Evolutionary conservation across 129 eudicot genomes (phyloP), one percentile per base, ranked within the genome.

Genomic region (Arctium minus): DNA sequence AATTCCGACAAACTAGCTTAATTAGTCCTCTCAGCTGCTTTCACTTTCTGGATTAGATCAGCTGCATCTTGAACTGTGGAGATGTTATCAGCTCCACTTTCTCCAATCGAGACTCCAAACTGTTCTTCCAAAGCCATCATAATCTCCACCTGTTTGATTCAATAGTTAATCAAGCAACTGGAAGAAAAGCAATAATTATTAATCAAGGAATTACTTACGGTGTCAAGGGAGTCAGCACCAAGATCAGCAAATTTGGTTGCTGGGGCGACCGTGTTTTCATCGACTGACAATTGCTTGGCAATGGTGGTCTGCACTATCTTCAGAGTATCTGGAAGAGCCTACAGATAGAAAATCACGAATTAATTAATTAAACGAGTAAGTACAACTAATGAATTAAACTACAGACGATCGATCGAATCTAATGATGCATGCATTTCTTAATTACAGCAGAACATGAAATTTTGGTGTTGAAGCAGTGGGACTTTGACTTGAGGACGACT

Each of bases 41-140:
- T 91, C 32, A 91, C 92, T 80, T 87, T 91, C 86, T 91, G 88
- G 46, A 91, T 88, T 29, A 91, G 81, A 73, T 91, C 92, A 68
- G 92, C 94, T 18, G 94, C 92, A 67, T 91, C 94, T 81, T 91
- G 94, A 81, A 91, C 94, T 15, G 92, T 88, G 15, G 94, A 76
- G 53, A 91, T 91, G 87, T 83, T 91, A 70, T 91, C 92, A 29
- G 91, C 92, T 36, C 92, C 92, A 11, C 85, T 83, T 76, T 91
- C 94, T 70, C 91, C 91, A 17, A 91, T 85, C 3, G 94, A 91
- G 36, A 91, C 92, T 79, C 86, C 89, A 70, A 91, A 91, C 1
- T 83, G 79, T 77, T 89, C 92, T 80, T 91, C 92, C 86, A 91
- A 64, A 4, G 91, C 91, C 92, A 91, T 91, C 95, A 91, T 89